phyloP scores from a whole-genome alignment of 176 grass and related monocot genomes.

The Tillandsia fasciculata region DNA sequence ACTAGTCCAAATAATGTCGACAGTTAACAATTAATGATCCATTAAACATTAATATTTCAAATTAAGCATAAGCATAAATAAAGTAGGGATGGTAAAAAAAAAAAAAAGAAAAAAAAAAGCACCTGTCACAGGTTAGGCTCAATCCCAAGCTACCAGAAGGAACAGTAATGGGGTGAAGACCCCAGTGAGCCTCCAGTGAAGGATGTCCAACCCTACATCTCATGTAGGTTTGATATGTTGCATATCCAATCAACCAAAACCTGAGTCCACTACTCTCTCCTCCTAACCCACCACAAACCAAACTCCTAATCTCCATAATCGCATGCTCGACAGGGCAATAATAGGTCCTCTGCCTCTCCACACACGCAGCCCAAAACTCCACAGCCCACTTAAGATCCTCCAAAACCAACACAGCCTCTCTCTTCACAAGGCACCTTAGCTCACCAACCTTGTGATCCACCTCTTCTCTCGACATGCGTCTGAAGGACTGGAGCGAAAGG shows the following conservation, averaged over 20 bases:
- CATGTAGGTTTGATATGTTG: constrained; percentile 39
- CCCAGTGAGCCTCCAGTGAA: constrained; percentile 62
- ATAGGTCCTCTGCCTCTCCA: constrained; percentile 22
- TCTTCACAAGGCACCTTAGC: constrained; percentile 45
- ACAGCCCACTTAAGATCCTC: constrained; percentile 63
- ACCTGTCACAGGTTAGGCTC: constrained; percentile 48
- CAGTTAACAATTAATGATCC: too few relatives aligned
- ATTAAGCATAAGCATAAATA: background rate
- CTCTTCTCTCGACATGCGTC: constrained; percentile 34
- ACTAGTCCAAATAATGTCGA: too few relatives aligned
- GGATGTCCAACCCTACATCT: constrained; percentile 45
- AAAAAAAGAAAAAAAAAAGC: too few relatives aligned
- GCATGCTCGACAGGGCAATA: constrained; percentile 77
- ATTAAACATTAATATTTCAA: background rate
- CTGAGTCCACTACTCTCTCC: constrained; percentile 3
- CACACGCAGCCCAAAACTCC: constrained; percentile 35
- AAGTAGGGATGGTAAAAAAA: too few relatives aligned
- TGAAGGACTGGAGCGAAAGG: constrained; percentile 42
- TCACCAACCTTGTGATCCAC: constrained; percentile 47
- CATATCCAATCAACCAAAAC: constrained; percentile 64
- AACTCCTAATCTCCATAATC: constrained; percentile 57
- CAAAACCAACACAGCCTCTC: constrained; percentile 55
- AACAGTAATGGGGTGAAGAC: constrained; percentile 41
- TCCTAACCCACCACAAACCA: constrained; percentile 25
- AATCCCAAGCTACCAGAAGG: constrained; percentile 33